phyloP scores from a whole-genome alignment of 352 stramenopile genomes.

The Blastocystis sp. region DNA sequence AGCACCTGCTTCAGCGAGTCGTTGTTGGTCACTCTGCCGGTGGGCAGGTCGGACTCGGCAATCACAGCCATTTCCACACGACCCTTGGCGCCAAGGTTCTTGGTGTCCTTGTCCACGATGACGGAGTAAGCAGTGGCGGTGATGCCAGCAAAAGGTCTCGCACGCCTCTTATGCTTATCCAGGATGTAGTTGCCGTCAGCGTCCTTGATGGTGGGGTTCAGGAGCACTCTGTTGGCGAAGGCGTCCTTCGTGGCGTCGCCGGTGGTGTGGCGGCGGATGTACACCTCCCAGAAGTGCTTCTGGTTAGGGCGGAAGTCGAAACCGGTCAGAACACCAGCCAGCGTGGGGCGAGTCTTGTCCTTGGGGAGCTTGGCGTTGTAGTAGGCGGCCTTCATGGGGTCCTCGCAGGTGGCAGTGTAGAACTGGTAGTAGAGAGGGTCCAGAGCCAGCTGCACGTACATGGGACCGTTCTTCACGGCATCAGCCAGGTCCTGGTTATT shows the following conservation, averaged over 20 bases:
- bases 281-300: background rate
- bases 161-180: no score
- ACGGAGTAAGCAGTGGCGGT: background rate
- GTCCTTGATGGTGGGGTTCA: no score
- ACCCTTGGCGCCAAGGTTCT: background rate
- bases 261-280: background rate
- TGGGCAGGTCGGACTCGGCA: background rate
- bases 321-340: background rate
- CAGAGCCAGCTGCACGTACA: background rate
- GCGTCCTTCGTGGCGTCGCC: background rate
- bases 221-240: background rate
- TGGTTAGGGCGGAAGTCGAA: background rate
- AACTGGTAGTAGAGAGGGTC: background rate
- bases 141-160: background rate
- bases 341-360: background rate
- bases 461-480: background rate
- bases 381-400: background rate
- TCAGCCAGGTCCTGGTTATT: background rate
- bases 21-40: no score
- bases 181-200: no score
- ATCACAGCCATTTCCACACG: no score
- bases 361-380: background rate
- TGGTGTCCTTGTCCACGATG: background rate
- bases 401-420: background rate
- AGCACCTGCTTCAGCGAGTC: no score